Base-by-base conservation (phyloP, 805 yeast genomes). In the Saitoella complicata region DNA sequence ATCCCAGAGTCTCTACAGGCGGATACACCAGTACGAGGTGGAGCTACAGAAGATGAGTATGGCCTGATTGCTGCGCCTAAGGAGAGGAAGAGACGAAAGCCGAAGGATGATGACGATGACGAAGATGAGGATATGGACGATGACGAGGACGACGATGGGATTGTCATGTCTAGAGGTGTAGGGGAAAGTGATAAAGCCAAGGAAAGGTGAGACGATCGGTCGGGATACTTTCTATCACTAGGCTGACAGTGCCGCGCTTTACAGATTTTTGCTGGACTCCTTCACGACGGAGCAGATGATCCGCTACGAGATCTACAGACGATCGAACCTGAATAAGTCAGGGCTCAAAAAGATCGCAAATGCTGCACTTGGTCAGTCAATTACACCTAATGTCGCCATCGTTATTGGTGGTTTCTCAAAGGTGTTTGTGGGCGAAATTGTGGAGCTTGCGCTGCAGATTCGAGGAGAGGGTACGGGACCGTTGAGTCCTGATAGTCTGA, bases 321-420 rank as follows among this genome's bases (percentile, higher is more conserved):
- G 97, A 52, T 78, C 94, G 37, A 75, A 80, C 38, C 59, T 80
- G 45, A 78, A 76, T 52, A 76, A 80, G 49, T 72, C 77, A 3
- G 82, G 87, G 3, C 80, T 88, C 7, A 82, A 80, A 59, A 82
- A 81, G 58, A 65, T 86, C 29, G 87, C 93, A 8, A 78, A 80
- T 53, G 73, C 80, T 31, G 80, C 81, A 0, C 65, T 84, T 41
- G 86, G 85, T 38, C 94, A 86, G 58, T 75, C 78, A 40, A 76
- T 86, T 7, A 78, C 88, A 1, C 82, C 73, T 46, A 81, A 80
- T 49, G 78, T 85, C 21, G 81, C 94, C 0, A 77, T 83, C 44
- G 78, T 85, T 6, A 61, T 87, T 40, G 82, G 88, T 5, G 95
- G 95, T 59, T 71, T 85, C 45, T 81, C 94, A 1, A 87, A 87